phyloP scores from a whole-genome alignment of 2,329 filamentous ascomycete genomes.

The Corinectria fuckeliana region DNA sequence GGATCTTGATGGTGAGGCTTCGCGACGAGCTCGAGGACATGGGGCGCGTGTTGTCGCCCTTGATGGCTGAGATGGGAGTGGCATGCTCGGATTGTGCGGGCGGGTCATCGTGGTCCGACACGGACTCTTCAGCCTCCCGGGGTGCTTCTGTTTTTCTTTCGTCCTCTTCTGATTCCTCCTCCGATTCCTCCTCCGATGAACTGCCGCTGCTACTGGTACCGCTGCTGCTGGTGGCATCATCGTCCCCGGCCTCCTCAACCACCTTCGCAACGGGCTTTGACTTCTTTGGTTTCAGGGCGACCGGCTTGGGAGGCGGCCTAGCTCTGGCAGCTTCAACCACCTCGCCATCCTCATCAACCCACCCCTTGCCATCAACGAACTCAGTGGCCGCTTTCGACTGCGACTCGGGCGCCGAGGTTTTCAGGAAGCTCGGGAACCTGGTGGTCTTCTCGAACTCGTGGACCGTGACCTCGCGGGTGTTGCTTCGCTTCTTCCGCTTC shows the following conservation, averaged over 20 bases:
- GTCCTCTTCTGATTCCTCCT: slow-evolving; percentile 30
- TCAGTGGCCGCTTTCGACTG: slow-evolving; percentile 54
- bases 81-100: slow-evolving; percentile 20
- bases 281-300: slow-evolving; percentile 33
- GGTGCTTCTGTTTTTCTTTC: slow-evolving; percentile 17
- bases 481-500: slow-evolving; percentile 65
- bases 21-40: slow-evolving; percentile 58
- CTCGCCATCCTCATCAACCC: slow-evolving; percentile 81
- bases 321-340: slow-evolving; percentile 68
- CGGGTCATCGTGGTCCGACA: slow-evolving; percentile 22
- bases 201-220: slow-evolving; percentile 46
- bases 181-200: slow-evolving; percentile 45
- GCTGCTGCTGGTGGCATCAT: slow-evolving; percentile 35
- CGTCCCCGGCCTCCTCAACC: slow-evolving; percentile 39
- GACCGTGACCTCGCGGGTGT: slow-evolving; percentile 65
- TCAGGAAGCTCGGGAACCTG: slow-evolving; percentile 83
- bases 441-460: slow-evolving; percentile 90
- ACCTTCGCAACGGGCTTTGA: slow-evolving; percentile 28
- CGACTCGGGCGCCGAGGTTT: slow-evolving; percentile 48
- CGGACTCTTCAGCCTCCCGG: slow-evolving; percentile 25
- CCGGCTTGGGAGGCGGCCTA: slow-evolving; percentile 36
- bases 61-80: slow-evolving; percentile 34
- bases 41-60: slow-evolving; percentile 47
- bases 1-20: slow-evolving; percentile 63
- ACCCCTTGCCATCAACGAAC: slow-evolving; percentile 85